Percentiles rank a stretch among this genome's conserved stretches.
phyloP scores from a whole-genome alignment of 352 stramenopile genomes.

The Phytophthora palmivora region DNA sequence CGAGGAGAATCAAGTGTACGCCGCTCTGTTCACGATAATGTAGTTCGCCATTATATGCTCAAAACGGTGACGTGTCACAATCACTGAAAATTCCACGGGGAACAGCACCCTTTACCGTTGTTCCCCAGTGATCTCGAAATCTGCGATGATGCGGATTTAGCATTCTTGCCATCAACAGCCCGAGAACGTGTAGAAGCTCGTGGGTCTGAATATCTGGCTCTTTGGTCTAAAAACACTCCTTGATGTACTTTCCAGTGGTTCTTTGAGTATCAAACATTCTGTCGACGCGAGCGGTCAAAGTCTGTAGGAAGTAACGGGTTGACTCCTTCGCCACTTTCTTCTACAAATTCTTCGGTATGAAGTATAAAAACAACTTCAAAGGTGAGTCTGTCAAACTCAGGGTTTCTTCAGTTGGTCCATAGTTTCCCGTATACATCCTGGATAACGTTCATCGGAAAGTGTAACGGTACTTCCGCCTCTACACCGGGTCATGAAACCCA shows the following conservation, averaged over 20 bases:
- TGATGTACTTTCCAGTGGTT: background rate
- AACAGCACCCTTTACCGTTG: background rate
- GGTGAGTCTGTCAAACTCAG: constrained; percentile 1
- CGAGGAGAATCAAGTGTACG: too few species aligned
- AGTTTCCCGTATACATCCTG: background rate
- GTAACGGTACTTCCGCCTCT: too few species aligned
- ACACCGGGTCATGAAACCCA: too few species aligned
- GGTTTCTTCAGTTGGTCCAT: background rate
- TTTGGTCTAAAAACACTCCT: constrained; percentile 3
- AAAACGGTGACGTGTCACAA: background rate
- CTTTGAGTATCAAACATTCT: constrained; percentile 4
- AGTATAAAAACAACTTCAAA: constrained; percentile 7
- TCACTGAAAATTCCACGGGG: background rate
- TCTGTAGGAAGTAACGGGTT: constrained; percentile 3
- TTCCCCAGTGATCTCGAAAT: too few species aligned
- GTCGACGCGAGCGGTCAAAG: too few species aligned
- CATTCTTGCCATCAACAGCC: background rate
- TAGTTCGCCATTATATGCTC: background rate
- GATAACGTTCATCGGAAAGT: background rate
- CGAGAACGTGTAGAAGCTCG: background rate
- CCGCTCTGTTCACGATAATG: background rate
- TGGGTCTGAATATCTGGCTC: constrained; percentile 3
- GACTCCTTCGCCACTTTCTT: background rate
- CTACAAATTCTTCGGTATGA: constrained; percentile 6
- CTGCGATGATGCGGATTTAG: too few species aligned